A percentile compares a stretch with the other conserved stretches of the same genome.
Evolutionary conservation across 306 rosid species (phyloP).

Genomic region (Prinsepia uniflora): DNA sequence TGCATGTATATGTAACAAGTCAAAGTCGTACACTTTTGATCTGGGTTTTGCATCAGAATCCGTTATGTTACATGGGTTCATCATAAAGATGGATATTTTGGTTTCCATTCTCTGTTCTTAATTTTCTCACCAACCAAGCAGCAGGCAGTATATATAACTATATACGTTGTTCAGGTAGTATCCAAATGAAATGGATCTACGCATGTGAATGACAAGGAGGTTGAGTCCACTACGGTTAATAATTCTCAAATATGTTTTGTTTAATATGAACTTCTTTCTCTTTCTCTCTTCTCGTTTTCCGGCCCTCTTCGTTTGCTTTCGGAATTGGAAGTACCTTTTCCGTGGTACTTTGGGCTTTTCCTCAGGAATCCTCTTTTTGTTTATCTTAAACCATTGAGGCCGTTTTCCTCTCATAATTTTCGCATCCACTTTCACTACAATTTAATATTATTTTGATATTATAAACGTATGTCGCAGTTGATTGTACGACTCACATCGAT

Average conservation of each 20-base stretch:
- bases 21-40: not conserved
- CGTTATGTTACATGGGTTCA: not conserved
- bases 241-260: not conserved
- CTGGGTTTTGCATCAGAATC: not conserved
- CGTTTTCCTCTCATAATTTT: slow-evolving; percentile 16
- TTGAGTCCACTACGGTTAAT: slow-evolving; percentile 12
- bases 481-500: no score
- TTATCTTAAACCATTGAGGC: slow-evolving; percentile 19
- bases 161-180: slow-evolving; percentile 2
- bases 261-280: not conserved
- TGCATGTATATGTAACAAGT: slow-evolving; percentile 7
- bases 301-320: slow-evolving; percentile 26
- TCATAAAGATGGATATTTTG: not conserved
- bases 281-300: not conserved
- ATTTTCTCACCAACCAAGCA: slow-evolving; percentile 27
- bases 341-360: slow-evolving; percentile 52
- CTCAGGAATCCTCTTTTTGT: not conserved
- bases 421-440: slow-evolving; percentile 2
- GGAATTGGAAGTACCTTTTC: slow-evolving; percentile 45
- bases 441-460: not conserved
- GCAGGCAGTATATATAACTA: not conserved
- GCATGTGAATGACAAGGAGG: slow-evolving; percentile 33
- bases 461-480: no score
- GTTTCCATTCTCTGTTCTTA: no score
- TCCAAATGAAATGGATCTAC: slow-evolving; percentile 28